Percentiles rank a stretch among this genome's conserved stretches.
Evolutionary conservation across 257 asterid species (phyloP).

Genomic region (Prunella vulgaris): DNA sequence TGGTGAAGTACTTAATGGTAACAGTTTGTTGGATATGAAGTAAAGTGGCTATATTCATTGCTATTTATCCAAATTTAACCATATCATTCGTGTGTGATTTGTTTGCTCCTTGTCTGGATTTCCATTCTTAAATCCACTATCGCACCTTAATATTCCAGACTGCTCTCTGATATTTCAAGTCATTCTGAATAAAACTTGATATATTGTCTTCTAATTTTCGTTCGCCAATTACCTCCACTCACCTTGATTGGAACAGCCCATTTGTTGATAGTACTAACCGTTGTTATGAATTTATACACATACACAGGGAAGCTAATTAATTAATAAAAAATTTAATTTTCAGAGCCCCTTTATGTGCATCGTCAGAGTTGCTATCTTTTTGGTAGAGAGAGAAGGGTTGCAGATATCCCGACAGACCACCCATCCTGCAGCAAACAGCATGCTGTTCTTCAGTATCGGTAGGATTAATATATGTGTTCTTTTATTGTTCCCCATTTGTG

Average conservation of each 20-base stretch:
- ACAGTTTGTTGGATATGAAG: constrained; percentile 4
- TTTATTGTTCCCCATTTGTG: constrained; percentile 4
- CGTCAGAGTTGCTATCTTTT: constrained; percentile 95
- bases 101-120: neutral
- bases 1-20: constrained; percentile 91
- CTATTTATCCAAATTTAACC: constrained; percentile 1
- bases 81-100: neutral
- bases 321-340: constrained; percentile 16
- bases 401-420: constrained; percentile 95
- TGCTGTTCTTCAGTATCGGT: constrained; percentile 98
- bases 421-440: constrained; percentile 99
- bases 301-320: constrained; percentile 2
- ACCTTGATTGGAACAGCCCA: neutral
- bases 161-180: neutral
- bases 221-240: neutral
- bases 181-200: neutral
- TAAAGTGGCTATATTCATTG: neutral
- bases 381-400: constrained; percentile 97
- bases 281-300: neutral
- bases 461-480: constrained; percentile 16
- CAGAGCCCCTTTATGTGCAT: constrained; percentile 93
- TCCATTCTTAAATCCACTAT: neutral
- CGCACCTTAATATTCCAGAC: neutral
- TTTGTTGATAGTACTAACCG: neutral
- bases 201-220: neutral